Base-by-base conservation (phyloP, 176 grass and related monocot genomes). In the Rhynchospora tenuis region DNA sequence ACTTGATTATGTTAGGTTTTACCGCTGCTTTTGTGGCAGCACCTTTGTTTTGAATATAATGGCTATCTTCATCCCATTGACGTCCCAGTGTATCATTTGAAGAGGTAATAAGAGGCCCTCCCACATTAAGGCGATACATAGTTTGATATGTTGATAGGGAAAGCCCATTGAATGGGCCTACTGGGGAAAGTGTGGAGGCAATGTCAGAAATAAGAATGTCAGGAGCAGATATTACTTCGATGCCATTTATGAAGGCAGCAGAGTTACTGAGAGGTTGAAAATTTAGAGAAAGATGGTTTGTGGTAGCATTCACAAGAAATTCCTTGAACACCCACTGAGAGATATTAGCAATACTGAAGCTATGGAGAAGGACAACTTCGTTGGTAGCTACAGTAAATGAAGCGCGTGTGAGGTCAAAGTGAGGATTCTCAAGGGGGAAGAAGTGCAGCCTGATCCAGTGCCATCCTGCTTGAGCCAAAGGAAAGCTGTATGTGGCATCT, bases 361-460 rank as follows among this genome's bases (percentile, higher is more conserved):
- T 92, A 48, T 97, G 92, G 45, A 97, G 94, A 85, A 97, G 94
- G 38, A 97, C 92, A 70, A 87, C 68, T 52, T 90, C 83, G 28
- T 91, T 90, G 61, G 94, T 91, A 83, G 78, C 82, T 55, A 94
- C 88, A 2, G 87, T 86, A 85, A 94, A 97, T 66, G 86, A 88
- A 45, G 92, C 90, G 58, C 85, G 89, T 5, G 92, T 92, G 64
- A 94, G 94, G 81, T 92, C 91, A 79, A 92, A 92, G 75, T 89
- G 55, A 31, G 51, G 70, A 23, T 91, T 85, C 33, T 84, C 71
- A 62, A 97, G 87, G 59, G 94, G 90, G 13, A 89, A 94, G 81
- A 97, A 97, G 84, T 97, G 86, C 73, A 97, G 92, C 24, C 94
- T 83, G 51, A 97, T 85, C 94, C 92, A 97, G 33, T 94, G 94